Conservation (phyloP, 176 grass and related monocot species). For the Bonia amplexicaulis region DNA sequence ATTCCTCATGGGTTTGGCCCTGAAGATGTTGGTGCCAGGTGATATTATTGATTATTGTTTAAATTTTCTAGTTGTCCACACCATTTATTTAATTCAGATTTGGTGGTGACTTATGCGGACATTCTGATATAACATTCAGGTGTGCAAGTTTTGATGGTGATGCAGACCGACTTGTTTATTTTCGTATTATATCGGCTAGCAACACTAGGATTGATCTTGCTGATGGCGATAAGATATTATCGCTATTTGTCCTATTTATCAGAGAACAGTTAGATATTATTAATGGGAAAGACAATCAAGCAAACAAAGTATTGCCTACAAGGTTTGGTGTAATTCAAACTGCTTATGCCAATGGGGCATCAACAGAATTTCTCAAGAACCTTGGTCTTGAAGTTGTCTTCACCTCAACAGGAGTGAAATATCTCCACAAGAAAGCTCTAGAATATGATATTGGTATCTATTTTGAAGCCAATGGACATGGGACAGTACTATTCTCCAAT, state of each 20-base stretch:
- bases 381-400: slow-evolving; percentile 76
- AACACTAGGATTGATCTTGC: slow-evolving; percentile 66
- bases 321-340: slow-evolving; percentile 81
- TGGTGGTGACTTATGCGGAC: slow-evolving; percentile 6
- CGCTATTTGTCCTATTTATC: slow-evolving; percentile 85
- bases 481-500: slow-evolving; percentile 72
- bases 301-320: slow-evolving; percentile 40
- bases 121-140: slow-evolving; percentile 50
- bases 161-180: slow-evolving; percentile 84
- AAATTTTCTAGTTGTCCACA: background rate
- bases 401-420: slow-evolving; percentile 90
- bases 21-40: slow-evolving; percentile 66
- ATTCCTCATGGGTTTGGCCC: slow-evolving; percentile 56
- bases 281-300: slow-evolving; percentile 25
- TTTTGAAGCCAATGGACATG: slow-evolving; percentile 97
- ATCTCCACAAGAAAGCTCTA: slow-evolving; percentile 84
- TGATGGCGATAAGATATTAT: slow-evolving; percentile 91
- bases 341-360: slow-evolving; percentile 94
- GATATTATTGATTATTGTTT: background rate
- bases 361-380: slow-evolving; percentile 60
- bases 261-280: slow-evolving; percentile 75
- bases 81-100: background rate
- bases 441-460: slow-evolving; percentile 89
- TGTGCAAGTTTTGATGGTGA: slow-evolving; percentile 95
- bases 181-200: slow-evolving; percentile 49